Conservation (phyloP, 176 grass and related monocot genomes). For the Oryza longistaminata region DNA sequence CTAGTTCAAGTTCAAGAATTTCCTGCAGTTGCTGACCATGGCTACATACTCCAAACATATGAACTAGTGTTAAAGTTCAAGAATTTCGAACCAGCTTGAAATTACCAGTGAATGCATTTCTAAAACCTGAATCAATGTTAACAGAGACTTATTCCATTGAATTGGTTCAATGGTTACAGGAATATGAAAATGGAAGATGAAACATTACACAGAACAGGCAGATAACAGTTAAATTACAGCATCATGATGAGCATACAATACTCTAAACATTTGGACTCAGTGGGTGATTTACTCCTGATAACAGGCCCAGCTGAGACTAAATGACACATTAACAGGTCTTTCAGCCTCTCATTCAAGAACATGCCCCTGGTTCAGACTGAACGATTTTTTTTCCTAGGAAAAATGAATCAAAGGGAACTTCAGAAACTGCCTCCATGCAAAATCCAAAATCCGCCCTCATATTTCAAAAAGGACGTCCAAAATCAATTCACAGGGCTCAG, state of each 20-base stretch:
- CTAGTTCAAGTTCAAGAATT: too few species aligned
- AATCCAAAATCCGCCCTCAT: too few species aligned
- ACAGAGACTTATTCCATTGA: neutral
- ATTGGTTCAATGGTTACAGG: neutral
- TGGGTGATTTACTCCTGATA: too few species aligned
- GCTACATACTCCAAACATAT: too few species aligned
- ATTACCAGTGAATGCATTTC: neutral
- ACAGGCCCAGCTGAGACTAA: neutral
- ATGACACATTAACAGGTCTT: neutral
- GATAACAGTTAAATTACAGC: neutral
- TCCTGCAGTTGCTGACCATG: too few species aligned
- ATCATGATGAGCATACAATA: too few species aligned
- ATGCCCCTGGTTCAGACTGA: neutral
- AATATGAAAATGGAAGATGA: neutral
- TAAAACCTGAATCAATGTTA: neutral
- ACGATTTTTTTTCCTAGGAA: neutral
- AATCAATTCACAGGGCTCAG: too few species aligned
- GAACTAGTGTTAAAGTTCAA: too few species aligned
- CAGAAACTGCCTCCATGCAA: too few species aligned
- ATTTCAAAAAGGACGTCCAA: too few species aligned
- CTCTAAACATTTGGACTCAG: too few species aligned
- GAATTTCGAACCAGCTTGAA: neutral
- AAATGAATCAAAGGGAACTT: neutral
- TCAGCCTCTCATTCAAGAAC: neutral
- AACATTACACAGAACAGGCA: neutral